phyloP scores from a whole-genome alignment of 31 red algal genomes.

The Porphyra umbilicalis region DNA sequence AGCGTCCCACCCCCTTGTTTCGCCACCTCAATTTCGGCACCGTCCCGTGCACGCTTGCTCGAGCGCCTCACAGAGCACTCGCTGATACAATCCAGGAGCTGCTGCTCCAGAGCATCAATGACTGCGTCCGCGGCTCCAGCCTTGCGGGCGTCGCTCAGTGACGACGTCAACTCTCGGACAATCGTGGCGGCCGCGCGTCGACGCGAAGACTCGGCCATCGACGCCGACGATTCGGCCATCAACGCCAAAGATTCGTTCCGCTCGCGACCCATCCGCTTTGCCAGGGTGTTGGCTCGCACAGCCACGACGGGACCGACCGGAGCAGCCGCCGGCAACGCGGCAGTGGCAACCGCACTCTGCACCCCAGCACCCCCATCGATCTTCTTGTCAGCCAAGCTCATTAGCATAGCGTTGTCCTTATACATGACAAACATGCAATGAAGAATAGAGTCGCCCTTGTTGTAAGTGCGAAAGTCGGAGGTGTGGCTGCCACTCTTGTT shows the following conservation, averaged over 20 bases:
- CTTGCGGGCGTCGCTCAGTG: not conserved
- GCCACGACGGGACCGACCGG: no score
- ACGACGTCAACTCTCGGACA: not conserved
- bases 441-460: not conserved
- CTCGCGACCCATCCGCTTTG: no score
- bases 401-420: not conserved
- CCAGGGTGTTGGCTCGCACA: no score
- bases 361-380: not conserved
- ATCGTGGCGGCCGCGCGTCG: not conserved
- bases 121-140: no score
- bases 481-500: no score
- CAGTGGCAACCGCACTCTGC: not conserved
- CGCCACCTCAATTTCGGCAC: not conserved
- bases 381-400: not conserved
- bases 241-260: no score
- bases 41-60: no score
- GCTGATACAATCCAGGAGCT: not conserved
- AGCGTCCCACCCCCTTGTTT: no score
- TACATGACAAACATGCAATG: not conserved
- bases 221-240: not conserved
- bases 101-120: not conserved
- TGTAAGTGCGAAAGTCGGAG: no score
- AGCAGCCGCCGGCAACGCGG: not conserved
- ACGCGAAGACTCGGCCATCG: not conserved
- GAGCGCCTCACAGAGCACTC: no score